Evolutionary conservation across 352 stramenopile genomes (phyloP).

Genomic region (Blastocystis sp.): DNA sequence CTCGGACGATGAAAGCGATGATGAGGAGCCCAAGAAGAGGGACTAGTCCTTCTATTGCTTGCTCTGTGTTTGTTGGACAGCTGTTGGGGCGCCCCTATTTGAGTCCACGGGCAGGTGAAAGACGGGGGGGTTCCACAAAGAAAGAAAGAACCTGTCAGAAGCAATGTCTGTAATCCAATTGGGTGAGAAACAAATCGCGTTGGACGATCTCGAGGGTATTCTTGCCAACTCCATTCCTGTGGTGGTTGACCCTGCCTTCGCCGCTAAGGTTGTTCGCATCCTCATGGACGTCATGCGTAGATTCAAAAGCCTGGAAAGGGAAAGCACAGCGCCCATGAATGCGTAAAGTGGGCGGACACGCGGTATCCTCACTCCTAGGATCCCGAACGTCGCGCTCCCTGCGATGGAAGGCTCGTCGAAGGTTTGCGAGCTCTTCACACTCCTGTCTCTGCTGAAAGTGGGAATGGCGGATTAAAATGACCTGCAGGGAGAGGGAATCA

Average conservation of each 20-base stretch:
- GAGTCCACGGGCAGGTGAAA: not conserved
- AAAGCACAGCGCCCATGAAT: conserved; percentile 3
- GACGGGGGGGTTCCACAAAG: not conserved
- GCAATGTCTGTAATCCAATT: conserved; percentile 46
- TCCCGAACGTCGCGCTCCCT: not conserved
- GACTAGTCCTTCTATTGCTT: conserved; percentile 2
- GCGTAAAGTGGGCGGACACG: conserved; percentile 24
- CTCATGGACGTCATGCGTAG: not conserved
- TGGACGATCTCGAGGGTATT: conserved; percentile 69
- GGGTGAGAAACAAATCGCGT: conserved; percentile 69
- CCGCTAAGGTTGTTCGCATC: not conserved
- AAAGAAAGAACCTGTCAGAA: not conserved
- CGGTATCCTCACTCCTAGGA: conserved; percentile 5
- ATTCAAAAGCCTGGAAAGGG: conserved; percentile 66
- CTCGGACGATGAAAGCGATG: conserved; percentile 38
- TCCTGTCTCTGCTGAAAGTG: conserved; percentile 61
- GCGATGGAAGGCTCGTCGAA: not conserved
- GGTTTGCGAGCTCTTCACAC: conserved; percentile 23
- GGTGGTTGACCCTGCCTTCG: conserved; percentile 36
- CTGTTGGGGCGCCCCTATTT: not conserved
- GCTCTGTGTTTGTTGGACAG: not conserved
- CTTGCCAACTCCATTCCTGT: conserved; percentile 15
- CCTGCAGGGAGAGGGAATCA: conserved; percentile 35
- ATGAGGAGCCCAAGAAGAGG: conserved; percentile 22
- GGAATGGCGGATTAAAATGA: not conserved